Evolutionary conservation across 2,329 filamentous ascomycete genomes (phyloP).

Genomic region (Aspergillus eucalypticola): DNA sequence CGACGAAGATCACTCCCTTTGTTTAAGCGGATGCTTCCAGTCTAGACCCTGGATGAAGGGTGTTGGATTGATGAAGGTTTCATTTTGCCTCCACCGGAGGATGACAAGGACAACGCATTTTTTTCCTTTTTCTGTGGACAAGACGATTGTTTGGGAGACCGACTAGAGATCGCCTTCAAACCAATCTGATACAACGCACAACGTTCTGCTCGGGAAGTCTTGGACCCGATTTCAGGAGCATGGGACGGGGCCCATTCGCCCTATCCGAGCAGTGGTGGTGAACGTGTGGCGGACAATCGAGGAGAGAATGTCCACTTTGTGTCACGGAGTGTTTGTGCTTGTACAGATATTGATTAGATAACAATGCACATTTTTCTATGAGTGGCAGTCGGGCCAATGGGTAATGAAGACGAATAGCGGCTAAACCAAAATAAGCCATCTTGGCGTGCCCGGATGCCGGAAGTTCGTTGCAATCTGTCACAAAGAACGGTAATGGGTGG

Average conservation of each 20-base stretch:
- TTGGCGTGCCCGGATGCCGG: constrained; percentile 12
- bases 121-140: too few species aligned
- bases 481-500: not conserved
- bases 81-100: not conserved
- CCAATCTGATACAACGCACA: not conserved
- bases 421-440: not conserved
- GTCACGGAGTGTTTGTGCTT: not conserved
- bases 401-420: too few species aligned
- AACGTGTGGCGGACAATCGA: not conserved
- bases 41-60: not conserved
- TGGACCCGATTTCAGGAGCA: not conserved
- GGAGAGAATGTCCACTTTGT: not conserved
- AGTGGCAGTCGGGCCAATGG: not conserved
- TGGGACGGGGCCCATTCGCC: not conserved
- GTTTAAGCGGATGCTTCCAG: not conserved
- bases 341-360: not conserved
- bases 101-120: not conserved
- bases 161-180: not conserved
- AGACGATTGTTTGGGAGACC: not conserved
- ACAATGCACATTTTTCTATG: not conserved
- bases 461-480: constrained; percentile 2
- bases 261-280: not conserved
- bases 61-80: not conserved
- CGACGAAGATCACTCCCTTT: not conserved
- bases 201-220: not conserved